These are phyloP conservation scores for Tetracentron sinense DNA, from an alignment of 164 flowering plant genomes.

Conservation along the genomic window DNA sequence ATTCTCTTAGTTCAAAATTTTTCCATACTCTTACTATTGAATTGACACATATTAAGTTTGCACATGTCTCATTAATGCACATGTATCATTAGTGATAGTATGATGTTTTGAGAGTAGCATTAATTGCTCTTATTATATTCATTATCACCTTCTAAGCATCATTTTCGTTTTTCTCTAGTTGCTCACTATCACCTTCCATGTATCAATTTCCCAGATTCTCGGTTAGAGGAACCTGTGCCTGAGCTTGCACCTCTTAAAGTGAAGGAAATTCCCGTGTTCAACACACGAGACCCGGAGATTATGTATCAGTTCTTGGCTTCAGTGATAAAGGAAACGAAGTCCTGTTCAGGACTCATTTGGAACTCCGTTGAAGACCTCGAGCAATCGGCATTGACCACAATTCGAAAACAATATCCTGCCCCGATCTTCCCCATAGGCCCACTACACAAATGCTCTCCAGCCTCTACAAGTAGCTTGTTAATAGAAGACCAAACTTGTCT, in stretches of 20 bases:
- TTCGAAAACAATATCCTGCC: conserved; percentile 1
- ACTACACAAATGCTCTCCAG: conserved; percentile 27
- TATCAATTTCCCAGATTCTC: no score
- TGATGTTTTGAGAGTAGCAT: no score
- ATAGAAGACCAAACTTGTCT: conserved; percentile 21
- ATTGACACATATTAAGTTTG: no score
- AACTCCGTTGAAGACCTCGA: conserved; percentile 42
- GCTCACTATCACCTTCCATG: no score
- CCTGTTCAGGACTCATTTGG: conserved; percentile 22
- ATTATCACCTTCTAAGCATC: no score
- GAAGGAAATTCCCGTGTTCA: conserved; percentile 26
- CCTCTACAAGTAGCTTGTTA: conserved; percentile 27
- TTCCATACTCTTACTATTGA: no score
- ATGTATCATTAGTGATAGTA: no score
- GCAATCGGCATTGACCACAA: conserved; percentile 5
- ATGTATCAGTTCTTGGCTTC: not conserved
- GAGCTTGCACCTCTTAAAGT: conserved; percentile 34
- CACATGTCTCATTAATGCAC: no score
- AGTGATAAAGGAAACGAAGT: not conserved
- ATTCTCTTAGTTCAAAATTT: no score
- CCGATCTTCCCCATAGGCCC: conserved; percentile 44
- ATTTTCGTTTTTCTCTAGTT: no score
- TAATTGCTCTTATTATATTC: no score
- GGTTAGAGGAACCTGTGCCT: no score
- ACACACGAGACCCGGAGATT: not conserved